Conservation (phyloP, 352 stramenopile genomes). For the Pythium insidiosum region DNA sequence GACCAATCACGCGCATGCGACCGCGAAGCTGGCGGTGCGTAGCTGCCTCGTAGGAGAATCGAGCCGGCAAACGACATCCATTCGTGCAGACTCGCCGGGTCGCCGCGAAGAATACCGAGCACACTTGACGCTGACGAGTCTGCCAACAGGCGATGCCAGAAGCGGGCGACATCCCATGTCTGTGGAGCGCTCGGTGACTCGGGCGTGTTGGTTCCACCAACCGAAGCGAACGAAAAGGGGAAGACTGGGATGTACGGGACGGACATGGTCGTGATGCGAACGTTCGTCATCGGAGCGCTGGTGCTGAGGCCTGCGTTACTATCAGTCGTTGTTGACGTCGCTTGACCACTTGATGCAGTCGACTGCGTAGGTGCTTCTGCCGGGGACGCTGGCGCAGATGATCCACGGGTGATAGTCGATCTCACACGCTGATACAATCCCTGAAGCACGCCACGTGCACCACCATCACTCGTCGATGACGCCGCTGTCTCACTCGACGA, state of each 20-base stretch:
- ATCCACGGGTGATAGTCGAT: constrained; percentile 2
- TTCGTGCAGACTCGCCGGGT: constrained; percentile 12
- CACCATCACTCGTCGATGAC: constrained; percentile 1
- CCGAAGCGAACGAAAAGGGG: constrained; percentile 11
- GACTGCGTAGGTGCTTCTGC: no score
- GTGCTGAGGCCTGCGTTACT: neutral
- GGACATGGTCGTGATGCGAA: constrained; percentile 7
- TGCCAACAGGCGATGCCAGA: constrained; percentile 11
- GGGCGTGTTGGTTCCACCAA: constrained; percentile 1
- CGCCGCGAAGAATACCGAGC: constrained; percentile 17
- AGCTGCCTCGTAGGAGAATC: constrained; percentile 14
- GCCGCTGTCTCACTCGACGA: neutral
- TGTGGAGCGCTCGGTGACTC: neutral
- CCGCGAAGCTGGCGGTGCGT: constrained; percentile 18
- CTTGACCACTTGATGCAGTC: neutral
- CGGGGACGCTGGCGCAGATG: no score
- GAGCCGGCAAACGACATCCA: constrained; percentile 14
- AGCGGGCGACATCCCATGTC: constrained; percentile 15
- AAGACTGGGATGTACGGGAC: constrained; percentile 11
- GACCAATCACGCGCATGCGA: constrained; percentile 19
- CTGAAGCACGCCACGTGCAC: constrained; percentile 6
- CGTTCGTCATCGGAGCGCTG: constrained; percentile 1
- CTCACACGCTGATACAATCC: constrained; percentile 18
- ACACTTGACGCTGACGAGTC: constrained; percentile 10
- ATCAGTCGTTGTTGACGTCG: neutral